These are phyloP conservation scores for Cinnamomum chago DNA, from an alignment of 164 flowering plant genomes.

Conservation along the genomic window DNA sequence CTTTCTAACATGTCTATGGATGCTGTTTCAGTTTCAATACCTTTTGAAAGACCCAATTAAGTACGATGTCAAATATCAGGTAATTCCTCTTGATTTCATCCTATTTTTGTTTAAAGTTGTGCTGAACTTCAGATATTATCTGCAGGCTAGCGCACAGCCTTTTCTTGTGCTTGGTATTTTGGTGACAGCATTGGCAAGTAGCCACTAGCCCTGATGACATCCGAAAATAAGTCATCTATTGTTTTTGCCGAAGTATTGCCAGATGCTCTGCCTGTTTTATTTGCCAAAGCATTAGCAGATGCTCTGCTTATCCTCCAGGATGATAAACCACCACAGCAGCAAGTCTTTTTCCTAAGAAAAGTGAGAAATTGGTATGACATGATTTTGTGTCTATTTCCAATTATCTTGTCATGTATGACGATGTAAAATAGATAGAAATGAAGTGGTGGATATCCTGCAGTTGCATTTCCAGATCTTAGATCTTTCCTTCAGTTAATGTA, in stretches of 20 bases:
- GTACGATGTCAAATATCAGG: conserved; percentile 97
- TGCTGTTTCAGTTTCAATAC: conserved; percentile 63
- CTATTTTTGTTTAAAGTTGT: background rate
- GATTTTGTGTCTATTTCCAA: too few relatives aligned
- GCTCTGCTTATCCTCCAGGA: background rate
- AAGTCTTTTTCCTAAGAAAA: too few relatives aligned
- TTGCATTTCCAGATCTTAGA: too few relatives aligned
- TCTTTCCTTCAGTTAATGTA: too few relatives aligned
- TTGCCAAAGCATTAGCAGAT: too few relatives aligned
- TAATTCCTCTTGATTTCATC: conserved; percentile 13
- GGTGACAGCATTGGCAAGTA: conserved; percentile 85
- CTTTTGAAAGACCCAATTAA: conserved; percentile 87
- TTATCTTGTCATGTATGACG: too few relatives aligned
- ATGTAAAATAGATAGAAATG: too few relatives aligned
- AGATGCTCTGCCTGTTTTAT: too few relatives aligned
- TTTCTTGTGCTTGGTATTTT: conserved; percentile 82
- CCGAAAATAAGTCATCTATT: background rate
- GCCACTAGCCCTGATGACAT: conserved; percentile 37
- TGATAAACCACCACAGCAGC: too few relatives aligned
- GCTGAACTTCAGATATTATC: background rate
- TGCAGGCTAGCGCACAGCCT: conserved; percentile 96
- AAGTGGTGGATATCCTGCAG: too few relatives aligned
- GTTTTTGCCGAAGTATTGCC: background rate
- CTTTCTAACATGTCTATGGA: background rate
- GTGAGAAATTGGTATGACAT: too few relatives aligned